phyloP scores from a whole-genome alignment of 352 stramenopile species.

The Phytophthora ohioensis region DNA sequence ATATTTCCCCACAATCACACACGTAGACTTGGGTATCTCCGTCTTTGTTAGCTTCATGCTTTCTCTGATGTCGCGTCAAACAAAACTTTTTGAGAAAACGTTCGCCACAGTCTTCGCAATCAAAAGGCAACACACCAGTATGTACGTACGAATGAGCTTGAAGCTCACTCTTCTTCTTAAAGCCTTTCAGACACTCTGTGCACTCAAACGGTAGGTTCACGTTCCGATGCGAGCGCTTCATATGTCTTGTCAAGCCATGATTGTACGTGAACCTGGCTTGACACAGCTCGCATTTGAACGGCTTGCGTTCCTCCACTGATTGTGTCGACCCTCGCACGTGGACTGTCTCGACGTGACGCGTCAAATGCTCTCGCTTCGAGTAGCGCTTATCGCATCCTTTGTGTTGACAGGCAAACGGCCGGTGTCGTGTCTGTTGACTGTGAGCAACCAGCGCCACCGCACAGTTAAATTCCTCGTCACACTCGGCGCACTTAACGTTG shows the following conservation, averaged over 20 bases:
- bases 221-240: conserved; percentile 59
- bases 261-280: conserved; percentile 71
- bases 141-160: conserved; percentile 83
- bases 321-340: conserved; percentile 38
- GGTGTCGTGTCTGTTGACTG: conserved; percentile 32
- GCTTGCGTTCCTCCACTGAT: conserved; percentile 46
- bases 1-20: conserved; percentile 68
- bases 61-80: conserved; percentile 58
- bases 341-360: conserved; percentile 55
- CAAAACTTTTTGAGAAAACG: conserved; percentile 75
- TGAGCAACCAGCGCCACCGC: conserved; percentile 8
- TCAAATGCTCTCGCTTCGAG: conserved; percentile 72
- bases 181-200: conserved; percentile 62
- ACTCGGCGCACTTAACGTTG: conserved; percentile 30
- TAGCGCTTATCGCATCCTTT: conserved; percentile 63
- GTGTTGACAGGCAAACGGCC: conserved; percentile 50
- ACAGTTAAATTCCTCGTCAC: conserved; percentile 18
- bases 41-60: conserved; percentile 35
- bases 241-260: conserved; percentile 67
- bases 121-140: conserved; percentile 77
- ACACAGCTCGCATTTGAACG: conserved; percentile 67
- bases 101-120: conserved; percentile 65
- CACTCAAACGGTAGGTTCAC: conserved; percentile 68
- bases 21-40: conserved; percentile 58
- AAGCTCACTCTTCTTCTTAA: conserved; percentile 86